Conservation (phyloP, 345 rosid species). For the Hibiscus trionum region DNA sequence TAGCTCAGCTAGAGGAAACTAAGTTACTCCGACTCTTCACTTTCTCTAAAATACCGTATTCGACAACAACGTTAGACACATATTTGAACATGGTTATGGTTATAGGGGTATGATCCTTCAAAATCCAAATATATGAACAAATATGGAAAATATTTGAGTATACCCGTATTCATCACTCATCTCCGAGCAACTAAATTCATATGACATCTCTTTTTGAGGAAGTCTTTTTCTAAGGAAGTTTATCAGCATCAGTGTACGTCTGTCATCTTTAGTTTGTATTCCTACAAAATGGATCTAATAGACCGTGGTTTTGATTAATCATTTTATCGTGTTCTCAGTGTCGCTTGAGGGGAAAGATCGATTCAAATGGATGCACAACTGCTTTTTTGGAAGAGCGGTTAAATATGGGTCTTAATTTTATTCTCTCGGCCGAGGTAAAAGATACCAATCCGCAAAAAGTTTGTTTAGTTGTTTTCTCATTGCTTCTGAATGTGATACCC, state of each 20-base stretch:
- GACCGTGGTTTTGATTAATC: background rate
- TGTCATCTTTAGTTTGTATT: background rate
- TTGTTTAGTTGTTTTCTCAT: background rate
- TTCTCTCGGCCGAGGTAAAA: constrained; percentile 87
- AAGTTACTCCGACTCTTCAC: no score
- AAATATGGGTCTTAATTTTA: constrained; percentile 76
- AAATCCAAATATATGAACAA: no score
- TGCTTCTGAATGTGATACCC: background rate
- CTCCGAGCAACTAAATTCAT: no score
- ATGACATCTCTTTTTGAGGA: no score
- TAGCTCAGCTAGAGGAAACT: background rate
- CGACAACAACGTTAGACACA: background rate
- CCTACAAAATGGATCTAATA: background rate
- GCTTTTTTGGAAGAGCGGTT: constrained; percentile 87
- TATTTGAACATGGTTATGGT: no score
- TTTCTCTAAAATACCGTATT: background rate
- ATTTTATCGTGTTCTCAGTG: constrained; percentile 35
- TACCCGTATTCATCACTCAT: no score
- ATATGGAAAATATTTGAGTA: no score
- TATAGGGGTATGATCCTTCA: no score
- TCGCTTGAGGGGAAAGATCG: constrained; percentile 90
- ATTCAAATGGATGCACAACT: constrained; percentile 74
- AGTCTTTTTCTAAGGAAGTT: background rate
- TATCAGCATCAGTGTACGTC: background rate
- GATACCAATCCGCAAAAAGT: background rate